These are phyloP conservation scores for Aspergillus tanneri DNA, from an alignment of 2,329 filamentous ascomycete genomes.

Conservation along the genomic window DNA sequence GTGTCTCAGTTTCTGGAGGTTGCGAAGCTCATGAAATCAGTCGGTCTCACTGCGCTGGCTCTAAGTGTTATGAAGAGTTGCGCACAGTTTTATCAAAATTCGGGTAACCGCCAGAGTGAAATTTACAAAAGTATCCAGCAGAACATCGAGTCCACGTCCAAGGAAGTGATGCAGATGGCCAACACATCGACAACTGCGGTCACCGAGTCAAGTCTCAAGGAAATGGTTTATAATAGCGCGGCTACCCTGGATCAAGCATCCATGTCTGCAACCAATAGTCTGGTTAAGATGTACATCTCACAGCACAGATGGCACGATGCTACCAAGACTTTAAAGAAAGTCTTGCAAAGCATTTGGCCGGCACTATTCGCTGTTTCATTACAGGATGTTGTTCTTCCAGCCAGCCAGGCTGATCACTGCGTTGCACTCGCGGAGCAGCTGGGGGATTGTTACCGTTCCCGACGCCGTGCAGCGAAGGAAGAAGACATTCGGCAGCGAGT, in stretches of 20 bases:
- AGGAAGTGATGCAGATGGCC: slow-evolving; percentile 44
- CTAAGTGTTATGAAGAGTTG: slow-evolving; percentile 50
- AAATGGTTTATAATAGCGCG: slow-evolving; percentile 47
- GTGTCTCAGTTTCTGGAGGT: slow-evolving; percentile 41
- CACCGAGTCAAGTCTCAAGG: slow-evolving; percentile 45
- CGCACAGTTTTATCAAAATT: slow-evolving; percentile 39
- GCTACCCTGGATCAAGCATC: slow-evolving; percentile 43
- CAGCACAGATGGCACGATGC: slow-evolving; percentile 51
- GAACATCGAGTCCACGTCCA: slow-evolving; percentile 44
- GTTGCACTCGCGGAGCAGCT: slow-evolving; percentile 50
- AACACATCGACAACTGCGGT: slow-evolving; percentile 37
- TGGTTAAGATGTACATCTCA: slow-evolving; percentile 45
- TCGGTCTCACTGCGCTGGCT: slow-evolving; percentile 48
- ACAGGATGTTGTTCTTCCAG: slow-evolving; percentile 46
- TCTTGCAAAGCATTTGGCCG: slow-evolving; percentile 49
- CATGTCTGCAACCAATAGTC: slow-evolving; percentile 42
- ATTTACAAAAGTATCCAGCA: slow-evolving; percentile 46
- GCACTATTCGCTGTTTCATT: slow-evolving; percentile 47
- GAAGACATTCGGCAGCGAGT: slow-evolving; percentile 39
- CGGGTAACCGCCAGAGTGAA: slow-evolving; percentile 31
- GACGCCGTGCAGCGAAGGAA: slow-evolving; percentile 36
- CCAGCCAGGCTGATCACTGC: slow-evolving; percentile 45
- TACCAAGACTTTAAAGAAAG: slow-evolving; percentile 46
- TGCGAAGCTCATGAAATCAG: slow-evolving; percentile 47
- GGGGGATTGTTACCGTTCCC: slow-evolving; percentile 46